Evolutionary conservation across 2,329 filamentous ascomycete species (phyloP), one percentile per base, ranked within the genome.

Genomic region (Leptographium galeiforme): DNA sequence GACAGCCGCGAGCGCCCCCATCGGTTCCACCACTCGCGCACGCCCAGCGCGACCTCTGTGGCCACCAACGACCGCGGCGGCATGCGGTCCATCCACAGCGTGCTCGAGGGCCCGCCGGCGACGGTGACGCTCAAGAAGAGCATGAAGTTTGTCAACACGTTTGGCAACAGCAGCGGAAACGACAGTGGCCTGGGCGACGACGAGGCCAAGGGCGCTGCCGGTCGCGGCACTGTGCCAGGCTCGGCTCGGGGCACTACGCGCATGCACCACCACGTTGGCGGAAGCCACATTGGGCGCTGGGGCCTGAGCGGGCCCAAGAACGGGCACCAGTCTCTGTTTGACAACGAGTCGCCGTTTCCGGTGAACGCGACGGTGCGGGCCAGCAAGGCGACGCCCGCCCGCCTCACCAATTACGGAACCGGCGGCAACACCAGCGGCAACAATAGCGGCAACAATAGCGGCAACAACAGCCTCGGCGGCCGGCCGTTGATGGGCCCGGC

Each of bases 131-230:
- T 85, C 60, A 96, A 94, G 70, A 89, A 88, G 71, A 94, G 85
- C 68, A 96, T 95, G 89, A 97, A 96, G 63, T 97, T 97, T 64
- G 86, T 87, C 55, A 90, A 87, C 66, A 81, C 85, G 1, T 91
- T 88, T 66, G 88, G 87, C 67, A 59, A 55, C 51, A 82, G 74
- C 59, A 81, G 77, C 58, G 80, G 70, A 41, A 74, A 69, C 48
- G 76, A 79, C 38, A 71, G 66, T 55, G 58, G 70, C 19, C 77
- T 82, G 47, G 82, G 77, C 49, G 84, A 89, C 18, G 80, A 84
- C 54, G 81, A 83, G 52, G 83, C 83, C 16, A 79, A 79, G 58
- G 80, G 81, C 53, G 43, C 53, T 4, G 79, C 75, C 25, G 73
- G 75, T 16, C 75, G 82, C 54, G 82, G 78, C 61, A 78, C 73